phyloP scores from a whole-genome alignment of 257 asterid species.

The Scutellaria galericulata region DNA sequence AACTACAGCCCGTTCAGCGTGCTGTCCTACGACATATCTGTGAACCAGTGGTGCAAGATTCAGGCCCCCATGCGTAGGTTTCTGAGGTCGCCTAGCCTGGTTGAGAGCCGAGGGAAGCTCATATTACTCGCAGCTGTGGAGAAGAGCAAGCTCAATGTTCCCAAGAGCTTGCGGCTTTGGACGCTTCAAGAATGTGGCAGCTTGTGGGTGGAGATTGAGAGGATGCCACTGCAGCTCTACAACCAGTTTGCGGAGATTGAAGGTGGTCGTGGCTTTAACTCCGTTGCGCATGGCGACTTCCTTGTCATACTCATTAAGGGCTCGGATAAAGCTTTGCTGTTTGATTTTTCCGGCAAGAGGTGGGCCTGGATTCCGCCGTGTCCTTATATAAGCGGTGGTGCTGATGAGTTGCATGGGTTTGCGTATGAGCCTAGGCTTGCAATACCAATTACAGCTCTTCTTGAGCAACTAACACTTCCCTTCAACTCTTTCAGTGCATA shows the following conservation, averaged over 20 bases:
- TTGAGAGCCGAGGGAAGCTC: slow-evolving; percentile 64
- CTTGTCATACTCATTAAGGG: slow-evolving; percentile 57
- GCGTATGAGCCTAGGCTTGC: slow-evolving; percentile 74
- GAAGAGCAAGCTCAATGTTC: slow-evolving; percentile 92
- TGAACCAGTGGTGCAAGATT: slow-evolving; percentile 76
- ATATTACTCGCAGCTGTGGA: slow-evolving; percentile 84
- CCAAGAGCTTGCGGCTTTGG: slow-evolving; percentile 86
- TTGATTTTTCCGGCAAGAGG: slow-evolving; percentile 60
- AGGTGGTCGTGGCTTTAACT: slow-evolving; percentile 66
- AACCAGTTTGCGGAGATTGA: slow-evolving; percentile 71
- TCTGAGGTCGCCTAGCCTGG: slow-evolving; percentile 75
- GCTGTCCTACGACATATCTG: slow-evolving; percentile 48
- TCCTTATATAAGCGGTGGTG: slow-evolving; percentile 46
- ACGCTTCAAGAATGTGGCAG: slow-evolving; percentile 65
- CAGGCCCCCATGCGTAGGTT: slow-evolving; percentile 97
- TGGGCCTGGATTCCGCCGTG: slow-evolving; percentile 93
- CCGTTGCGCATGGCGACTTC: slow-evolving; percentile 78
- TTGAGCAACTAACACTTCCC: slow-evolving; percentile 81
- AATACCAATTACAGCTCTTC: slow-evolving; percentile 75
- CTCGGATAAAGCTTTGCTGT: slow-evolving; percentile 61
- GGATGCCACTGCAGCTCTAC: slow-evolving; percentile 94
- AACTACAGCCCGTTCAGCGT: slow-evolving; percentile 94
- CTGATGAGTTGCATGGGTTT: slow-evolving; percentile 73
- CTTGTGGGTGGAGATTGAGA: slow-evolving; percentile 83
- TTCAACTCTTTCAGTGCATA: slow-evolving; percentile 57